Conservation (phyloP, 2,329 filamentous ascomycete genomes). For the Xylariaceae sp. region DNA sequence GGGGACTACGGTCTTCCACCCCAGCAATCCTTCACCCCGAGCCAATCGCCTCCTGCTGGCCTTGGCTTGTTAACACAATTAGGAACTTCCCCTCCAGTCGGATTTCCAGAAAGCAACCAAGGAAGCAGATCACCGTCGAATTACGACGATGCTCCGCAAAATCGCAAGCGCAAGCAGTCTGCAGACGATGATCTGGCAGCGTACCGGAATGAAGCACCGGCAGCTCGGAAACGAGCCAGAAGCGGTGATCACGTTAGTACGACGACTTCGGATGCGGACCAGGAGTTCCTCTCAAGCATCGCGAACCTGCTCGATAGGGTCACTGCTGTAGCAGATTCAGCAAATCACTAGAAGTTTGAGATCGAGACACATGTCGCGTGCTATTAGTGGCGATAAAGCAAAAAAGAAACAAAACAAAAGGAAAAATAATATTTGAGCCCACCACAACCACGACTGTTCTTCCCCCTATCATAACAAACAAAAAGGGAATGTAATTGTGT, state of each 20-base stretch:
- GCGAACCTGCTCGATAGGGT: constrained; percentile 25
- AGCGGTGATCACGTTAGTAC: constrained; percentile 14
- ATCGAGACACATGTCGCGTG: not conserved
- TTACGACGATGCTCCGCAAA: constrained; percentile 17
- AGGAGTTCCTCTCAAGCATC: constrained; percentile 28
- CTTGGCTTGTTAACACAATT: constrained; percentile 1
- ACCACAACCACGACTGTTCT: too few relatives aligned
- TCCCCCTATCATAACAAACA: too few relatives aligned
- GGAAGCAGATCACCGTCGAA: constrained; percentile 23
- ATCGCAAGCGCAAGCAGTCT: constrained; percentile 25
- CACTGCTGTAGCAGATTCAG: constrained; percentile 14
- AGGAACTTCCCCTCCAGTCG: constrained; percentile 1
- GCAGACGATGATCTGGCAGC: constrained; percentile 24
- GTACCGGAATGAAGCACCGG: constrained; percentile 22
- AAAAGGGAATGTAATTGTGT: too few relatives aligned
- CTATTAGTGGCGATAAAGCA: not conserved
- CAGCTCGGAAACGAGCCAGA: constrained; percentile 25
- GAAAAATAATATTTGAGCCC: too few relatives aligned
- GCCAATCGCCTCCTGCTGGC: constrained; percentile 17
- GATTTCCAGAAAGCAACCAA: constrained; percentile 6
- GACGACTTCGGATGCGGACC: constrained; percentile 16
- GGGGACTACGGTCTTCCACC: constrained; percentile 35
- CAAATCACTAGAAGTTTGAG: not conserved
- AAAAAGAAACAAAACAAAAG: too few relatives aligned
- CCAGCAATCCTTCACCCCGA: constrained; percentile 19